A percentile compares a stretch with the other conserved stretches of the same genome.
Conservation (phyloP, 352 stramenopile genomes). For the Plasmopara halstedii region DNA sequence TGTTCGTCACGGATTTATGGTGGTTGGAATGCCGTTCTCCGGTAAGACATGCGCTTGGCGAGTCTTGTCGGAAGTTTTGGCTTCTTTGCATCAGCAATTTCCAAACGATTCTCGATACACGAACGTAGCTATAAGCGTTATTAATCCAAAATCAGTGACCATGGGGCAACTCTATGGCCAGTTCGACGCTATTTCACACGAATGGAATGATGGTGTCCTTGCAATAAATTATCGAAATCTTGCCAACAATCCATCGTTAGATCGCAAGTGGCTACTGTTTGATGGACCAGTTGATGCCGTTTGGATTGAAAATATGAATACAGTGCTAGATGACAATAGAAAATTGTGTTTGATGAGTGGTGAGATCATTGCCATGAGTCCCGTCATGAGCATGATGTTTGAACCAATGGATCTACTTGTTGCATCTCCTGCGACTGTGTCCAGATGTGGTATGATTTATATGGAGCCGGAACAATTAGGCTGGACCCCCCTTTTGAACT, state of each 20-base stretch:
- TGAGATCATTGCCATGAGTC: constrained; percentile 93
- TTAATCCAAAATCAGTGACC: constrained; percentile 93
- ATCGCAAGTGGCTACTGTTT: constrained; percentile 91
- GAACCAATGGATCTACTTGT: constrained; percentile 93
- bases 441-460: constrained; percentile 92
- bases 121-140: constrained; percentile 68
- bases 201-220: constrained; percentile 92
- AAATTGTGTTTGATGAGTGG: constrained; percentile 92
- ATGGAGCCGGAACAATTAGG: constrained; percentile 90
- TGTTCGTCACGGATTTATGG: constrained; percentile 94
- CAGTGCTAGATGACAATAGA: constrained; percentile 92
- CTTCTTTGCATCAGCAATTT: constrained; percentile 58
- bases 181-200: constrained; percentile 92
- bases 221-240: constrained; percentile 88
- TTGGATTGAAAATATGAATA: constrained; percentile 96
- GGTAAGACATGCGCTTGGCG: constrained; percentile 90
- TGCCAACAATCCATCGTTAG: constrained; percentile 63
- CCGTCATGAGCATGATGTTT: constrained; percentile 95
- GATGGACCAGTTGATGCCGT: constrained; percentile 90
- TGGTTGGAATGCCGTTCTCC: constrained; percentile 92
- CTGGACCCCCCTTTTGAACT: constrained; percentile 83
- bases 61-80: constrained; percentile 85
- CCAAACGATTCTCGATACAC: constrained; percentile 67
- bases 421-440: constrained; percentile 89
- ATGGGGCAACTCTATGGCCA: constrained; percentile 92